These are phyloP conservation scores for Silene noctiflora DNA, from an alignment of 179 eudicot species.

Conservation along the genomic window DNA sequence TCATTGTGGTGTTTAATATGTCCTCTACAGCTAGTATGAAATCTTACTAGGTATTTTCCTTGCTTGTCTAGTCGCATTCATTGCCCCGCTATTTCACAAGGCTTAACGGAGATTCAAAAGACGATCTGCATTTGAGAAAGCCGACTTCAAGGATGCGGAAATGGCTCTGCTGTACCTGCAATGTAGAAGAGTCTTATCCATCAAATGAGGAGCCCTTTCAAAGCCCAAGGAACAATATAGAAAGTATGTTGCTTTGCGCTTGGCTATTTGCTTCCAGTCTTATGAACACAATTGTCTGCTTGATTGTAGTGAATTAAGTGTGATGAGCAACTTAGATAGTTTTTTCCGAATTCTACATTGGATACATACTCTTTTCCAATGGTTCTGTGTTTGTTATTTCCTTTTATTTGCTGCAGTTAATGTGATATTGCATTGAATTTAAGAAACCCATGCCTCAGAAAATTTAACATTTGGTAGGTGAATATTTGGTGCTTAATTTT, in stretches of 20 bases:
- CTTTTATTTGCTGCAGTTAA: neutral
- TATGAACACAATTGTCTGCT: neutral
- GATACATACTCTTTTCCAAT: neutral
- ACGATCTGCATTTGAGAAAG: constrained; percentile 56
- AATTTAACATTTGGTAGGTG: neutral
- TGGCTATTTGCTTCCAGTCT: neutral
- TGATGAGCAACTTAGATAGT: neutral
- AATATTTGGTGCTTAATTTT: neutral
- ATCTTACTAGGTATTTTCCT: constrained; percentile 1
- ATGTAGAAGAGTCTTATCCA: constrained; percentile 60
- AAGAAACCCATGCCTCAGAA: neutral
- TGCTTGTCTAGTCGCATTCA: constrained; percentile 50
- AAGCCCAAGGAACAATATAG: constrained; percentile 42
- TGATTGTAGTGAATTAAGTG: neutral
- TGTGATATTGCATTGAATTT: neutral
- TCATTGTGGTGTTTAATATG: constrained; percentile 7
- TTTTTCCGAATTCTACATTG: neutral
- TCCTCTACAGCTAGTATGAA: neutral
- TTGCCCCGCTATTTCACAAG: constrained; percentile 62
- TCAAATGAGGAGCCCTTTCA: constrained; percentile 51
- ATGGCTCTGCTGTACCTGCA: constrained; percentile 77
- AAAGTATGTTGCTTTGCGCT: constrained; percentile 40
- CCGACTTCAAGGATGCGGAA: constrained; percentile 58
- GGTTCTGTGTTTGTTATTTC: neutral
- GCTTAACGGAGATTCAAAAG: constrained; percentile 42